Evolutionary conservation across 768 basidiomycete genomes (phyloP).

Genomic region (Termitomyces sp.): DNA sequence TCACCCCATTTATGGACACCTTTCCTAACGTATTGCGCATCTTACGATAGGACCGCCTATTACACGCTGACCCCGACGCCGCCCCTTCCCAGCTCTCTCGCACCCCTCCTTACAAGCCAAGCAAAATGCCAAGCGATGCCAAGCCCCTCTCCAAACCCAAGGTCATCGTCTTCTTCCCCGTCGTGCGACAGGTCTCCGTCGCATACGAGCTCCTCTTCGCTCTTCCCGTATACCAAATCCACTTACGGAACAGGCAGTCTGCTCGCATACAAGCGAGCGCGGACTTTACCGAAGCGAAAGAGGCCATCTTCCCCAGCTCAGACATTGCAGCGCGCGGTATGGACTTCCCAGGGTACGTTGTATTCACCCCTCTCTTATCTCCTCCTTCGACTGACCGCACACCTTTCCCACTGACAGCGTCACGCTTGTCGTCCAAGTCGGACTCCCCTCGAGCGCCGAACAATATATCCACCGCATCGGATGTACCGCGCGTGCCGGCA

Average conservation of each 20-base stretch:
- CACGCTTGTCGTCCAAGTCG: conserved; percentile 57
- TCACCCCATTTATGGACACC: conserved; percentile 37
- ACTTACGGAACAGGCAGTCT: conserved; percentile 51
- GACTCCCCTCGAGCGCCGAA: conserved; percentile 65
- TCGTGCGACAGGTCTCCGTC: conserved; percentile 53
- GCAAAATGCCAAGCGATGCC: not conserved
- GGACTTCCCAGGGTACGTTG: conserved; percentile 56
- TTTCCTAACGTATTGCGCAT: conserved; percentile 39
- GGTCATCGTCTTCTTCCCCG: conserved; percentile 63
- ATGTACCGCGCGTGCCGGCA: conserved; percentile 72
- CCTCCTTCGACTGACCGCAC: not conserved
- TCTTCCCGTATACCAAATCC: conserved; percentile 45
- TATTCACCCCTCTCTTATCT: not conserved
- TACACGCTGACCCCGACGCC: conserved; percentile 27
- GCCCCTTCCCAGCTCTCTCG: conserved; percentile 18
- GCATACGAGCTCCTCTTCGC: conserved; percentile 29
- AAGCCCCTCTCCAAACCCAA: conserved; percentile 3
- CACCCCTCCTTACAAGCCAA: not conserved
- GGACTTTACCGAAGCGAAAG: conserved; percentile 40
- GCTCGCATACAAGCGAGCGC: conserved; percentile 46
- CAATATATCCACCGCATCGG: conserved; percentile 82
- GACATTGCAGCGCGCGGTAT: conserved; percentile 65
- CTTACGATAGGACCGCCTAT: conserved; percentile 29
- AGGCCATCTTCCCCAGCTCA: conserved; percentile 46
- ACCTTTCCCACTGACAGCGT: conserved; percentile 32